Conservation (phyloP, 441 rosid genomes). For the Erodium trifolium region DNA sequence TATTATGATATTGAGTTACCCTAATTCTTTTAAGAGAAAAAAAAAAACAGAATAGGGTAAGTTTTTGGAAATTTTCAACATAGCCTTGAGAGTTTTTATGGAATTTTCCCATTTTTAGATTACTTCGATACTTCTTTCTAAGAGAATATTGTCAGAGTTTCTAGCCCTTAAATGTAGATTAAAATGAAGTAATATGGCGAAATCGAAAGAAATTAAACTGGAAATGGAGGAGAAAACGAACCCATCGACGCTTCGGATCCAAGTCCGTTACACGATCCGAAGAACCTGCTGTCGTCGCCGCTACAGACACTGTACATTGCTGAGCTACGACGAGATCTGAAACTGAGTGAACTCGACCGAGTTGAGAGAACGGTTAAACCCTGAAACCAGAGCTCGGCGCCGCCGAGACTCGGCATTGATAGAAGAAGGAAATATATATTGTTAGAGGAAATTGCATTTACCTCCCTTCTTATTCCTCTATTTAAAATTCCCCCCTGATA, state of each 20-base stretch:
- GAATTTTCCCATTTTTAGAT: no score
- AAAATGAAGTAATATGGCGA: neutral
- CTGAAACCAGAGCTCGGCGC: neutral
- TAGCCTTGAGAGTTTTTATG: no score
- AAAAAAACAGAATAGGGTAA: no score
- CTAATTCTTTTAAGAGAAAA: no score
- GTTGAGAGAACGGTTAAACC: neutral
- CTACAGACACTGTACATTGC: constrained; percentile 66
- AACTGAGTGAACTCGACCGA: constrained; percentile 12
- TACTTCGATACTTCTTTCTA: neutral
- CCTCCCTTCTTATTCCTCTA: neutral
- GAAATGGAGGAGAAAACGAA: constrained; percentile 17
- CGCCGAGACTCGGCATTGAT: neutral
- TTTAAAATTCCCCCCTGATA: neutral
- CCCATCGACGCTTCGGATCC: constrained; percentile 99
- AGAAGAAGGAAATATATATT: no score
- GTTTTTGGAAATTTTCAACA: no score
- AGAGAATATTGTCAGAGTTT: neutral
- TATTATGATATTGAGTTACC: no score
- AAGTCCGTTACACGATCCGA: constrained; percentile 63
- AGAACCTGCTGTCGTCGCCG: no score
- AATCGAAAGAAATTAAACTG: neutral
- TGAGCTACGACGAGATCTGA: constrained; percentile 18
- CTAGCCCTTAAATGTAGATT: neutral
- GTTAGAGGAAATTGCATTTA: neutral